Evolutionary conservation across 176 grass and related monocot species (phyloP), one percentile per base, ranked within the genome.

Genomic region (Aechmea fasciata): DNA sequence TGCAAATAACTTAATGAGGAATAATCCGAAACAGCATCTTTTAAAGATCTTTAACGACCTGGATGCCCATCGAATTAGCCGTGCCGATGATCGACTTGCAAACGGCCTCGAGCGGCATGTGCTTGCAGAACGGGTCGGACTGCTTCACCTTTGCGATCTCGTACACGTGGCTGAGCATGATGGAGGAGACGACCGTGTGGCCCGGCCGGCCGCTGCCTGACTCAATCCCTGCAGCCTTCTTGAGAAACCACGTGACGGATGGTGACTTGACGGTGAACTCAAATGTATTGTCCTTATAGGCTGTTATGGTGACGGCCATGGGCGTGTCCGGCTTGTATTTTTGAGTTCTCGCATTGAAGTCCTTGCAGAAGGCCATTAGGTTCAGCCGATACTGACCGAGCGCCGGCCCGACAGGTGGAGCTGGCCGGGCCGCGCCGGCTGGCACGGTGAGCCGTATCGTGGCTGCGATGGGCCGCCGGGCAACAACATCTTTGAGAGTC

Each of bases 341-440:
- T n/a, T 90, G 93, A 26, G 93, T 92, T 72, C 93, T 85, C 11
- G 89, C 89, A 48, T 92, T 97, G 86, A 97, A 97, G 79, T 97
- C 89, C 71, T 97, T 97, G 79, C 89, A 97, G 68, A 97, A 97
- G 10, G 86, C 93, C 93, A 97, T 92, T 61, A 97, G 81, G 66
- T 87, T 92, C 49, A 97, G 81, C 71, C 89, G 82, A 61, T 97
- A 90, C 52, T 80, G 83, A 48, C 93, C 93, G 19, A 97, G 73
- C 0, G 88, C 88, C 47, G 88, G 85, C 11, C 85, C 85, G 53
- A 96, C 85, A 17, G 92, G 92, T 28, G 92, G 88, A 11, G 79
- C 93, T 33, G 89, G 88, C n/a, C 86, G 86, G 12, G 86, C 93
- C 13, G 78, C 88, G 49, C 85, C 88, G 13, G 86, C 88, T 0